Percentiles rank a stretch among this genome's conserved stretches.
Conservation (phyloP, 2,329 filamentous ascomycete species). For the Neofusicoccum umdonicola region DNA sequence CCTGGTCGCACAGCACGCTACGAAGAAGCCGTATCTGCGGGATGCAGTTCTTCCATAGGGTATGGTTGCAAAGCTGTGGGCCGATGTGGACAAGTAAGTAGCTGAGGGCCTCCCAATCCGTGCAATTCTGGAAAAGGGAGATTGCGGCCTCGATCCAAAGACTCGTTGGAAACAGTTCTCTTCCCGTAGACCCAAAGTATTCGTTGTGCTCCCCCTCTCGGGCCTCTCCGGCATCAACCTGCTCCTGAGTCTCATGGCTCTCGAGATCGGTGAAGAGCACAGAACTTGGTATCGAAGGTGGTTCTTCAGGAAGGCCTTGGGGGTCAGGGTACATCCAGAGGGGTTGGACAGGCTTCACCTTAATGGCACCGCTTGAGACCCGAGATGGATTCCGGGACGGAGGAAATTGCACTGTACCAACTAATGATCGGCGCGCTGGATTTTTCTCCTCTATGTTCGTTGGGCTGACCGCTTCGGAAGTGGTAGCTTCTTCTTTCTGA, state of each 20-base stretch:
- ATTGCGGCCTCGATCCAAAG: conserved; percentile 77
- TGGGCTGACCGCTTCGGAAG: conserved; percentile 21
- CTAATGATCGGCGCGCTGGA: neutral
- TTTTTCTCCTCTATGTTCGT: neutral
- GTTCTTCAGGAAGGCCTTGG: conserved; percentile 52
- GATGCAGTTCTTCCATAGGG: conserved; percentile 73
- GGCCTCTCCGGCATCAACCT: neutral
- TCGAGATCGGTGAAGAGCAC: conserved; percentile 51
- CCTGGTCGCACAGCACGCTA: conserved; percentile 75
- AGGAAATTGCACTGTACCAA: neutral
- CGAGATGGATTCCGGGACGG: conserved; percentile 2
- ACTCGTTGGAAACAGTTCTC: conserved; percentile 45
- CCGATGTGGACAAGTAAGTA: conserved; percentile 84
- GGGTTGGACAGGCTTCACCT: conserved; percentile 35
- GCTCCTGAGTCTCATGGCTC: conserved; percentile 12
- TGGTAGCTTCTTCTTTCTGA: conserved; percentile 30
- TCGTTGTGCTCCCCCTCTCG: neutral
- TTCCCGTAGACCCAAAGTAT: neutral
- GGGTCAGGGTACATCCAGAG: conserved; percentile 53
- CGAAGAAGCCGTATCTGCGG: conserved; percentile 74
- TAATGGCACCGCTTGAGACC: neutral
- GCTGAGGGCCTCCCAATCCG: conserved; percentile 90
- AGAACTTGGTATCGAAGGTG: conserved; percentile 48
- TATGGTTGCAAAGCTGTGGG: conserved; percentile 85
- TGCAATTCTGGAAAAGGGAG: conserved; percentile 68